Base-by-base conservation (phyloP, 768 basidiomycete genomes). In the Naganishia vishniacii region DNA sequence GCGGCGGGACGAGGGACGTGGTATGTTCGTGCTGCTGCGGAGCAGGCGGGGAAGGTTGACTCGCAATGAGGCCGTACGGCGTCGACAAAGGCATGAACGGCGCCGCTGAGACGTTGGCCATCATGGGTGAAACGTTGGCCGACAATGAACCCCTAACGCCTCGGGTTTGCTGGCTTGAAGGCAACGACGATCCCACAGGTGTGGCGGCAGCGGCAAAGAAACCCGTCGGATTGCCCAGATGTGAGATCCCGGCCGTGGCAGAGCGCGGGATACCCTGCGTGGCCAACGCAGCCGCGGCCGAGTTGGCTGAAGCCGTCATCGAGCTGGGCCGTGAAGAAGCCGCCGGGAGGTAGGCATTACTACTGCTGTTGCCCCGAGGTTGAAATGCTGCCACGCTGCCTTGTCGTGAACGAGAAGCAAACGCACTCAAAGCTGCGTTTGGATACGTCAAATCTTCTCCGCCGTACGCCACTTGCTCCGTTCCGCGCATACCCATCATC, bases 1-100 rank as follows among this genome's bases (percentile, higher is more conserved):
- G 72, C 0, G 74, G 73, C 13, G 76, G 76, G 65, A 77, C 74
- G 29, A 77, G 65, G 4, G 73, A 71, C 0, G 74, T 72, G 31
- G 73, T 72, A 28, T 67, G 63, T 23, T 69, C 66, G 37, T 65
- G 45, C 28, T 65, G 45, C 28, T 59, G 34, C 15, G 48, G 41
- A 3, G 60, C 25, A 5, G 61, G 48, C 34, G 58, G 58, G 8
- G 59, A 34, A 2, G 64, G 37, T 3, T 32, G 23, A 4, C 8
- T 20, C 5, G 37, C n/a, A 11, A 37, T 12, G 28, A 12, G 48
- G 23, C 23, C n/a, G 49, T 31, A 49, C 37, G 32, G 37, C 16
- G 40, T 49, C 18, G 45, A 58, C 23, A 34, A 25, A 20, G 65
- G 65, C 61, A 67, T 62, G 56, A 67, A 67, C 18, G 65, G 65